A percentile compares a stretch with the other conserved stretches of the same genome.
Evolutionary conservation across 2,329 filamentous ascomycete species (phyloP).

Genomic region (Fulvia fulva): DNA sequence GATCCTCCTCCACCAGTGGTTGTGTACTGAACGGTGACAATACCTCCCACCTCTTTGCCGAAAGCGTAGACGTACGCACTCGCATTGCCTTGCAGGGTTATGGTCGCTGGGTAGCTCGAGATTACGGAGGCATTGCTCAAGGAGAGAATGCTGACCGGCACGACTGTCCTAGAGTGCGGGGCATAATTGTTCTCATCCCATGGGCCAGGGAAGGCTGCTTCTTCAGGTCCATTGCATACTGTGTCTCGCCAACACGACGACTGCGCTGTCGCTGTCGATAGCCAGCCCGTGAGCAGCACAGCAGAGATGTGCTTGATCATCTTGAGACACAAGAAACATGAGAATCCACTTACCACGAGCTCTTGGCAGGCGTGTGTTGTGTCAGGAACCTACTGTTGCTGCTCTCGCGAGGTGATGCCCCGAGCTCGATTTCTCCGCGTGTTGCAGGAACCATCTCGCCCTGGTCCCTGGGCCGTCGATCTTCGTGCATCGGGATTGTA

Average conservation of each 20-base stretch:
- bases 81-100: conserved; percentile 44
- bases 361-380: not conserved
- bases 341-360: not conserved
- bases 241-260: conserved; percentile 54
- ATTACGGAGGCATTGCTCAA: conserved; percentile 32
- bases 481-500: not conserved
- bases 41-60: conserved; percentile 55
- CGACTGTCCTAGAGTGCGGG: conserved; percentile 49
- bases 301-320: not conserved
- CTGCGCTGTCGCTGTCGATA: conserved; percentile 10
- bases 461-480: not conserved
- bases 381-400: not conserved
- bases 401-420: not conserved
- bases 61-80: conserved; percentile 58
- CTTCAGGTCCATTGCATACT: conserved; percentile 48
- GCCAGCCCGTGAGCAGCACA: not conserved
- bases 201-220: conserved; percentile 51
- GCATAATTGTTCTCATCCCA: conserved; percentile 59
- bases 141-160: conserved; percentile 44
- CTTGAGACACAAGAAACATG: not conserved
- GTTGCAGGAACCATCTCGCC: not conserved
- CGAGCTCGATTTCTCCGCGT: conserved; percentile 1
- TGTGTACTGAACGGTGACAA: conserved; percentile 50
- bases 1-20: conserved; percentile 37
- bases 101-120: conserved; percentile 30